Base-by-base conservation (phyloP, 2,329 filamentous ascomycete genomes). In the Diaporthe citrichinensis region DNA sequence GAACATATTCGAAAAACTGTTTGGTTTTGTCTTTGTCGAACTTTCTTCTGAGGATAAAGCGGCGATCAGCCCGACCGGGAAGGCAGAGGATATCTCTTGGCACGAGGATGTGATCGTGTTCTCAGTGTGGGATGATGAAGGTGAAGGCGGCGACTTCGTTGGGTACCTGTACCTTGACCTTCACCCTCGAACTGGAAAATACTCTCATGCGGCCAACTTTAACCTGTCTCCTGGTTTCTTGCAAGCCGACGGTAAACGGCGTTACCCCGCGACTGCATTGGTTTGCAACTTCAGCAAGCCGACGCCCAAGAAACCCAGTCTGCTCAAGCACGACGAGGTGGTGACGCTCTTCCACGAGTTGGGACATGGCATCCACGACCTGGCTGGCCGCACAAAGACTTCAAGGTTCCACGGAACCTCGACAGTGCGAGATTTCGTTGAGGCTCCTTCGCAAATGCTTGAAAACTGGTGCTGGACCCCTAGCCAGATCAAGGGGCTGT, bases 251-350 rank as follows among this genome's bases (percentile, higher is more conserved):
- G 94, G 94, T 77, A 92, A 76, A 59, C 90, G 94, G 73, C 89
- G 92, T 74, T 96, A 95, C 82, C 94, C 94, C 8, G 93, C 93
- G 1, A 96, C 94, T 0, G 93, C 94, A 1, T 87, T 96, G 15
- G 94, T 96, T 15, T 96, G 94, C 89, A 96, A 96, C 85, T 96
- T 96, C 83, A 94, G 92, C 81, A 96, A 96, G 84, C 93, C 94
- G 2, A 94, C 93, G 1, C 86, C 91, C 14, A 93, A 90, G 81
- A 95, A 95, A 84, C 94, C 94, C 6, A 94, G 92, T 31, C 88
- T 96, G 4, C 89, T 97, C 57, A 95, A 96, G 88, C 94, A 96
- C 81, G 92, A 94, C 73, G 94, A 96, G 83, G 93, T 96, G 2
- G 92, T 95, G 15, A 96, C 94, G 0, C 89, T 96, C 14, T 96